phyloP scores from a whole-genome alignment of 306 rosid genomes.

The Pterocarpus macrocarpus region DNA sequence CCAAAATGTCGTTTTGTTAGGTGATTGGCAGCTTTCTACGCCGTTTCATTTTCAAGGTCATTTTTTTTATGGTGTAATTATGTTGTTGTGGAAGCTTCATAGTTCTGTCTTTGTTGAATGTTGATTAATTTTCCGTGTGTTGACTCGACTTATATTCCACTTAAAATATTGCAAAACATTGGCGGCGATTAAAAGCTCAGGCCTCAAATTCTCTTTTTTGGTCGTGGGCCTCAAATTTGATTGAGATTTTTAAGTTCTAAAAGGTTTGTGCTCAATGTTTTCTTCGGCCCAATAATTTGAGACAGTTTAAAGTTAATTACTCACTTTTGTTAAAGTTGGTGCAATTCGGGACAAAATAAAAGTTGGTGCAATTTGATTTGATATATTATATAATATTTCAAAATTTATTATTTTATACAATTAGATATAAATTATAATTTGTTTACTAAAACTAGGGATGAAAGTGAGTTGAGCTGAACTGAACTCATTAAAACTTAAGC shows the following conservation, averaged over 20 bases:
- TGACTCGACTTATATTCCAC: neutral
- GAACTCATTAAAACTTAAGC: too few relatives aligned
- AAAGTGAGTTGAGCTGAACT: too few relatives aligned
- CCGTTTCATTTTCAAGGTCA: neutral
- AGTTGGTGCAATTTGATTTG: too few relatives aligned
- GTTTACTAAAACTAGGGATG: too few relatives aligned
- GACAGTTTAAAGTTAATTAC: neutral
- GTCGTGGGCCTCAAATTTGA: neutral
- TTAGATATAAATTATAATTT: too few relatives aligned
- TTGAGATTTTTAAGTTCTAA: neutral
- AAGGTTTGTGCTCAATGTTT: neutral
- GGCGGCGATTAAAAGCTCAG: neutral
- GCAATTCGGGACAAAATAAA: too few relatives aligned
- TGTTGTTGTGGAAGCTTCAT: slow-evolving; percentile 28
- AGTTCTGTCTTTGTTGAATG: neutral
- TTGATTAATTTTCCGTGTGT: neutral
- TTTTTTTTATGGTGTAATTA: neutral
- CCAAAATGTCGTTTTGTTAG: neutral
- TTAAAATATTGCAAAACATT: neutral
- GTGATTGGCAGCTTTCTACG: slow-evolving; percentile 27
- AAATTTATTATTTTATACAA: too few relatives aligned
- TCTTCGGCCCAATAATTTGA: neutral
- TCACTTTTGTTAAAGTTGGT: too few relatives aligned
- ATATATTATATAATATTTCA: too few relatives aligned
- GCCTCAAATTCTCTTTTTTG: neutral